Conservation (phyloP, 306 rosid species). For the Ziziphus jujuba region DNA sequence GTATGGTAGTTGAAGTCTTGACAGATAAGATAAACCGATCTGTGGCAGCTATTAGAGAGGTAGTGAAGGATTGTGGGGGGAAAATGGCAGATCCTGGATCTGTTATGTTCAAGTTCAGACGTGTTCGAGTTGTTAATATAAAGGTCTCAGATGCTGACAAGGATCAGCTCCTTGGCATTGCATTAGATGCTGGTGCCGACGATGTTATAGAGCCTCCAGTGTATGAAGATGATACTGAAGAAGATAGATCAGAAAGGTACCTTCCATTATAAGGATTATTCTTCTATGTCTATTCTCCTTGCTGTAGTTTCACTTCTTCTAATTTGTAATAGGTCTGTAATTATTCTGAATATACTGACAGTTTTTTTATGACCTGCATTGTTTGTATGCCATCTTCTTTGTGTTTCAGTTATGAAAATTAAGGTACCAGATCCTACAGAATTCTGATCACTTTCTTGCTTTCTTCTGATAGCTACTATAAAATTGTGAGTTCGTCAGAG, state of each 20-base stretch:
- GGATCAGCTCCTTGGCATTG: slow-evolving; percentile 72
- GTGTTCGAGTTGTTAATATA: slow-evolving; percentile 71
- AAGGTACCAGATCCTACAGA: slow-evolving; percentile 1
- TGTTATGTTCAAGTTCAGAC: slow-evolving; percentile 78
- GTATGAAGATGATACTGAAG: slow-evolving; percentile 82
- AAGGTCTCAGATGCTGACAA: slow-evolving; percentile 69
- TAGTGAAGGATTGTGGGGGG: slow-evolving; percentile 83
- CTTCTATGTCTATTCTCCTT: slow-evolving; percentile 7
- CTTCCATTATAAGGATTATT: slow-evolving; percentile 3
- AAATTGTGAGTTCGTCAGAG: slow-evolving; percentile 79
- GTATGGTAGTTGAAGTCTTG: slow-evolving; percentile 89
- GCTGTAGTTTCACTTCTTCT: not conserved
- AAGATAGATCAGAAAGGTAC: slow-evolving; percentile 73
- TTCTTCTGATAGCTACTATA: slow-evolving; percentile 61
- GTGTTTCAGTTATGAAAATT: not conserved
- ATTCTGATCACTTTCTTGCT: slow-evolving; percentile 30
- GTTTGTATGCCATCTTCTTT: not conserved
- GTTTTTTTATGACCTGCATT: not conserved
- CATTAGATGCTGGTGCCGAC: slow-evolving; percentile 89
- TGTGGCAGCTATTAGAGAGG: slow-evolving; percentile 79
- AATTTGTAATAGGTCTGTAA: not conserved
- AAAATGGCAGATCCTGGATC: slow-evolving; percentile 98
- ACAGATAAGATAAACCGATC: slow-evolving; percentile 85
- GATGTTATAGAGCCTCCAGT: slow-evolving; percentile 85
- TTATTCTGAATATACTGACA: not conserved